phyloP scores from a whole-genome alignment of 768 basidiomycete genomes.

The Leucosporidium creatinivorum region DNA sequence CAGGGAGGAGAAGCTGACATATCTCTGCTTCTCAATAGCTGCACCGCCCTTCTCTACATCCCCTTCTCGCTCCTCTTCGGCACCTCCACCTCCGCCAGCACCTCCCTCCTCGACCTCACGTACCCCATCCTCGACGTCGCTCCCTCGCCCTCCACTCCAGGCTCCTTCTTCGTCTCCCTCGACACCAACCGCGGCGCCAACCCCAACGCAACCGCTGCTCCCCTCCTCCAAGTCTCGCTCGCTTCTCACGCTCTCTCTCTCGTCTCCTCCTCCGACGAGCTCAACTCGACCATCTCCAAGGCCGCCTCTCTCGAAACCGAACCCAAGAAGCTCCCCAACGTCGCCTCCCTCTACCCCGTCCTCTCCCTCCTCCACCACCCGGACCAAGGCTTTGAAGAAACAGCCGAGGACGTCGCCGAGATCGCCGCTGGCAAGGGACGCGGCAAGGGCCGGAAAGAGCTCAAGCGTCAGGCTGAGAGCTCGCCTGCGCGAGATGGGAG shows the following conservation, averaged over 20 bases:
- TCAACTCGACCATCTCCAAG: too few relatives aligned
- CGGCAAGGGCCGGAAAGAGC: neutral
- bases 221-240: too few relatives aligned
- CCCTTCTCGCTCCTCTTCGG: neutral
- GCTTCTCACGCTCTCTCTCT: too few relatives aligned
- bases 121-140: neutral
- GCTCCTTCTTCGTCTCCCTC: too few relatives aligned
- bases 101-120: constrained; percentile 7
- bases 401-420: neutral
- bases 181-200: too few relatives aligned
- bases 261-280: too few relatives aligned
- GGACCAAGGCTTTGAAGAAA: neutral
- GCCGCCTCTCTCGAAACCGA: too few relatives aligned
- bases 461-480: neutral
- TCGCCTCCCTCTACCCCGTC: constrained; percentile 24
- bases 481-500: too few relatives aligned
- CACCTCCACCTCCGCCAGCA: neutral
- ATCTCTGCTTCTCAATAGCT: neutral
- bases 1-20: neutral
- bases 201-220: too few relatives aligned
- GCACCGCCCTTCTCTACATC: neutral
- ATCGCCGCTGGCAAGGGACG: neutral
- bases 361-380: constrained; percentile 26
- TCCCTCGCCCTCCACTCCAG: neutral
- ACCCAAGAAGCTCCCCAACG: neutral